Evolutionary conservation across 2,329 filamentous ascomycete genomes (phyloP).

Genomic region (Ampelomyces quisqualis): DNA sequence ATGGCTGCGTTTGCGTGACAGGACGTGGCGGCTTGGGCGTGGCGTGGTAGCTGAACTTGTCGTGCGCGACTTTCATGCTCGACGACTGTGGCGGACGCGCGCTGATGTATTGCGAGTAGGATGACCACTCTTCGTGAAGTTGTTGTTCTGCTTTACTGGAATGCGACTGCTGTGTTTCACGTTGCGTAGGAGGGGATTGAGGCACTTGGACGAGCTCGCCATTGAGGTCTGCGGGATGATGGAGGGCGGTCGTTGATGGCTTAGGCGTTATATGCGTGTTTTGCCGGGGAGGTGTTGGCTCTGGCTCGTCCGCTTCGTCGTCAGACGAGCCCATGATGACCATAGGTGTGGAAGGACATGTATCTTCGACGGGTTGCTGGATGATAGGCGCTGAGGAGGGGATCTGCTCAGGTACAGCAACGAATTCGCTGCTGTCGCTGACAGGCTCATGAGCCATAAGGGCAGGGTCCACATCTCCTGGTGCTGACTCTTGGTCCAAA

Average conservation of each 20-base stretch:
- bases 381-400: slow-evolving; percentile 16
- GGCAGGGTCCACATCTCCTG: neutral
- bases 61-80: slow-evolving; percentile 31
- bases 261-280: neutral
- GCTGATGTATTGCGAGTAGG: slow-evolving; percentile 36
- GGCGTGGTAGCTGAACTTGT: slow-evolving; percentile 30
- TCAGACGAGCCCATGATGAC: slow-evolving; percentile 25
- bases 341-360: slow-evolving; percentile 29
- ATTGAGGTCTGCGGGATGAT: slow-evolving; percentile 21
- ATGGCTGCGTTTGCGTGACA: slow-evolving; percentile 1
- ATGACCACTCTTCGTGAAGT: slow-evolving; percentile 33
- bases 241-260: slow-evolving; percentile 5
- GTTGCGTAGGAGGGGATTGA: slow-evolving; percentile 21
- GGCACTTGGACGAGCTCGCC: slow-evolving; percentile 24
- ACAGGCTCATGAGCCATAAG: neutral
- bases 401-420: slow-evolving; percentile 5
- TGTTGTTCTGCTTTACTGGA: slow-evolving; percentile 39
- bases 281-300: slow-evolving; percentile 9
- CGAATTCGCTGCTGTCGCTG: neutral
- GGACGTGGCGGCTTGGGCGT: slow-evolving; percentile 16
- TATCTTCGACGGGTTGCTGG: slow-evolving; percentile 13
- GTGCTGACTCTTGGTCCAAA: neutral
- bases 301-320: slow-evolving; percentile 10
- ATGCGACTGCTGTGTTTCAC: slow-evolving; percentile 29
- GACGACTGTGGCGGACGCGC: slow-evolving; percentile 18